Evolutionary conservation across 805 yeast genomes (phyloP).

Genomic region (Millerozyma miso): DNA sequence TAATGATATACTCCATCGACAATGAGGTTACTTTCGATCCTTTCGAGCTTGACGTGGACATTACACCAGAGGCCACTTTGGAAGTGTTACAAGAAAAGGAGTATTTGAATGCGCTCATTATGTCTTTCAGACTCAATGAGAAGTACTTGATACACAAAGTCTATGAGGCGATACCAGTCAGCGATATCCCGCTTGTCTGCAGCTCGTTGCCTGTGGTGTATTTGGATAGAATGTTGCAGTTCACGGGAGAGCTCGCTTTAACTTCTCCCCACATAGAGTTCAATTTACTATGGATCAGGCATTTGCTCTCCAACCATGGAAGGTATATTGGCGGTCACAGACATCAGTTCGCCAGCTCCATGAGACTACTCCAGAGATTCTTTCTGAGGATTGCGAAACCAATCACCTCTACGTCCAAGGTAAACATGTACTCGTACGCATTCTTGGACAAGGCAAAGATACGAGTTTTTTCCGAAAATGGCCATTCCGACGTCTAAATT

Average conservation of each 20-base stretch:
- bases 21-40: conserved; percentile 81
- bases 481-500: conserved; percentile 21
- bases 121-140: conserved; percentile 94
- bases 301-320: conserved; percentile 71
- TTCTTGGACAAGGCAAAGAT: conserved; percentile 38
- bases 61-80: conserved; percentile 75
- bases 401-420: conserved; percentile 50
- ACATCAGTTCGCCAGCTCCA: conserved; percentile 56
- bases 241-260: conserved; percentile 55
- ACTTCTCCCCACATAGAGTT: conserved; percentile 84
- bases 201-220: conserved; percentile 75
- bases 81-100: conserved; percentile 57
- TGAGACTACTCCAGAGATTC: conserved; percentile 73
- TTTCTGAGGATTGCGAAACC: conserved; percentile 72
- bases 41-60: conserved; percentile 86
- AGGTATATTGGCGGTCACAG: conserved; percentile 60
- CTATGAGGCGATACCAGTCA: conserved; percentile 67
- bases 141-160: conserved; percentile 63
- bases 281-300: conserved; percentile 75
- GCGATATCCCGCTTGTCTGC: conserved; percentile 64
- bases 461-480: conserved; percentile 18
- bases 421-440: conserved; percentile 50
- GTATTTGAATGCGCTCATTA: conserved; percentile 74
- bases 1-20: conserved; percentile 77
- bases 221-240: conserved; percentile 59